phyloP scores from a whole-genome alignment of 73 alveolate genomes.

The Blepharisma japonicum region DNA sequence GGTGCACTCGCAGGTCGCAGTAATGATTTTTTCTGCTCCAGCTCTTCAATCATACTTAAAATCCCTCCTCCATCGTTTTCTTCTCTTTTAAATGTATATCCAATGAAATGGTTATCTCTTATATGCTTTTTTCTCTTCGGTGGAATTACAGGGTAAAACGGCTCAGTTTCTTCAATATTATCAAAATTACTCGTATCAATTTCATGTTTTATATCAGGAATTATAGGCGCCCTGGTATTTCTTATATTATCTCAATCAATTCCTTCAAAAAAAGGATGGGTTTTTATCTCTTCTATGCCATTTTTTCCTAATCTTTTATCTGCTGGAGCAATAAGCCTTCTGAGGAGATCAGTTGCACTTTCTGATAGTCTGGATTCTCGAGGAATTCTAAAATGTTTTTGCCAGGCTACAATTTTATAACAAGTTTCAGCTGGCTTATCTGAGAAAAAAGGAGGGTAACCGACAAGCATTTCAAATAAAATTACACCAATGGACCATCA shows the following conservation, averaged over 20 bases:
- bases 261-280: slow-evolving; percentile 20
- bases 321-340: background rate
- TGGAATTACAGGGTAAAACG: slow-evolving; percentile 58
- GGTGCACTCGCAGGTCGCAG: too few relatives aligned
- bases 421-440: slow-evolving; percentile 59
- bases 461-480: slow-evolving; percentile 64
- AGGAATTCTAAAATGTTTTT: slow-evolving; percentile 59
- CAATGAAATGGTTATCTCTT: slow-evolving; percentile 51
- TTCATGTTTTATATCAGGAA: slow-evolving; percentile 56
- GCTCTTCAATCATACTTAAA: background rate
- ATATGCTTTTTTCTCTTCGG: slow-evolving; percentile 35
- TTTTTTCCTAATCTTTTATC: slow-evolving; percentile 32
- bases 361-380: slow-evolving; percentile 43
- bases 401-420: slow-evolving; percentile 57
- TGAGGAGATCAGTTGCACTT: slow-evolving; percentile 47
- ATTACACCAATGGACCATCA: slow-evolving; percentile 74
- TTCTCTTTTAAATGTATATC: slow-evolving; percentile 60
- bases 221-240: slow-evolving; percentile 45
- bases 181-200: slow-evolving; percentile 59
- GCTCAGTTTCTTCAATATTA: slow-evolving; percentile 68
- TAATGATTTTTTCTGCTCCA: too few relatives aligned
- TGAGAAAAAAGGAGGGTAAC: slow-evolving; percentile 64
- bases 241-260: slow-evolving; percentile 33
- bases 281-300: slow-evolving; percentile 28
- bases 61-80: slow-evolving; percentile 47